A percentile compares a stretch with the other conserved stretches of the same genome.
Evolutionary conservation across 2,329 filamentous ascomycete species (phyloP).

Genomic region (Didymella exigua): DNA sequence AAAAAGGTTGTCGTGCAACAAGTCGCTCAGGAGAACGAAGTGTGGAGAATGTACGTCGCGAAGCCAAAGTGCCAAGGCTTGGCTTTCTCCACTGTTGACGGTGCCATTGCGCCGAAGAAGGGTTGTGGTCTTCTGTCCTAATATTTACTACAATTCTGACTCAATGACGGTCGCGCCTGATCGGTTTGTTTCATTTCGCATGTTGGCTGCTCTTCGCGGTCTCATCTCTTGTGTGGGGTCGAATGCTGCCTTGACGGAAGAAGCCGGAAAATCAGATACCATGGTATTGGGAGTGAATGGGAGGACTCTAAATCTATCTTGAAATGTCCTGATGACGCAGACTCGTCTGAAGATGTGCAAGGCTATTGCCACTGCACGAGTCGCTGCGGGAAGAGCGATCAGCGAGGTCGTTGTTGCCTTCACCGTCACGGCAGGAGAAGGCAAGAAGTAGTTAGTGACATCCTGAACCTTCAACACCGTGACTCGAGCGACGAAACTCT

Average conservation of each 20-base stretch:
- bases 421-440: not conserved
- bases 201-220: conserved; percentile 12
- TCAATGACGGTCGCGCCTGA: not conserved
- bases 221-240: conserved; percentile 15
- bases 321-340: conserved; percentile 2
- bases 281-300: not conserved
- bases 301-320: not conserved
- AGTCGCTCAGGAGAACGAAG: conserved; percentile 16
- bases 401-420: not conserved
- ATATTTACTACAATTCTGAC: not conserved
- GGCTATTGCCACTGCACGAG: not conserved
- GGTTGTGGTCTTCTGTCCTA: conserved; percentile 1
- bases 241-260: not conserved
- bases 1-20: conserved; percentile 2
- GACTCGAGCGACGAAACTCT: not conserved
- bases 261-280: not conserved
- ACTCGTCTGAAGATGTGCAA: not conserved
- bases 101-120: not conserved
- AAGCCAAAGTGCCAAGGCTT: conserved; percentile 12
- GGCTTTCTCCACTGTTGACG: conserved; percentile 4
- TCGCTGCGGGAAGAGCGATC: not conserved
- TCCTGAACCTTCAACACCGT: not conserved
- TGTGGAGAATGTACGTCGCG: conserved; percentile 3
- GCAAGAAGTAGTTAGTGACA: not conserved
- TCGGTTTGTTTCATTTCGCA: conserved; percentile 3